Percentiles rank a stretch among this genome's conserved stretches.
These are phyloP conservation scores for Lichtheimia hyalospora DNA, from an alignment of 371 early-diverging fungal genomes.

Conservation along the genomic window DNA sequence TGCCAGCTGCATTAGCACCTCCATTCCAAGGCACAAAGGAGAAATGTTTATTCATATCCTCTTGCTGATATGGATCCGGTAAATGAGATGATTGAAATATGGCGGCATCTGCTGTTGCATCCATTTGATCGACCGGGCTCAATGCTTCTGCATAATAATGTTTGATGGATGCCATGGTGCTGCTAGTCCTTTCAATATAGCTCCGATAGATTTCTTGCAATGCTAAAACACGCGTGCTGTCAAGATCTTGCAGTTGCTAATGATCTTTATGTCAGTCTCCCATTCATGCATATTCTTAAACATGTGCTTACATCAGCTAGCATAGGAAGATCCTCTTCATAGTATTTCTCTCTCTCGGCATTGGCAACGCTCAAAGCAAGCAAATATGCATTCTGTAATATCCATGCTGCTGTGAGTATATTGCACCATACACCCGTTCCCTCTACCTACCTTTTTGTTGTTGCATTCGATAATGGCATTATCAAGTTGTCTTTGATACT, in stretches of 20 bases:
- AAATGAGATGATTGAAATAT: background rate
- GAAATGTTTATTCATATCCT: background rate
- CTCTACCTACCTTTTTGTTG: constrained; percentile 67
- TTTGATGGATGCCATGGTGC: constrained; percentile 35
- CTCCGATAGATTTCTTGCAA: constrained; percentile 47
- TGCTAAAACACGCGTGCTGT: constrained; percentile 50
- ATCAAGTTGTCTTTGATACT: constrained; percentile 56
- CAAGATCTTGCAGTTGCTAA: constrained; percentile 67
- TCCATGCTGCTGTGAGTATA: too few relatives aligned
- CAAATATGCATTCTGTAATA: constrained; percentile 53
- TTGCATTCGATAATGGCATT: constrained; percentile 75
- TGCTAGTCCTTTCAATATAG: constrained; percentile 48
- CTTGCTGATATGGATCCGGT: background rate
- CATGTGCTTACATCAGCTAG: constrained; percentile 56
- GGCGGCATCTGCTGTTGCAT: constrained; percentile 48
- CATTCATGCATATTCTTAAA: too few relatives aligned
- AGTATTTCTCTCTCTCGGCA: constrained; percentile 59
- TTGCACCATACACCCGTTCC: background rate
- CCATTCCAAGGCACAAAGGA: constrained; percentile 12
- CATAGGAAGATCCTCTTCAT: constrained; percentile 58
- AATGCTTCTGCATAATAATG: constrained; percentile 39
- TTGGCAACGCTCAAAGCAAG: constrained; percentile 62
- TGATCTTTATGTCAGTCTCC: too few relatives aligned
- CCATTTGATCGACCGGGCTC: constrained; percentile 38
- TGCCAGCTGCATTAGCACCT: constrained; percentile 33